A percentile compares a stretch with the other conserved stretches of the same genome.
Conservation (phyloP, 768 basidiomycete genomes). For the Stropharia rugosoannulata region DNA sequence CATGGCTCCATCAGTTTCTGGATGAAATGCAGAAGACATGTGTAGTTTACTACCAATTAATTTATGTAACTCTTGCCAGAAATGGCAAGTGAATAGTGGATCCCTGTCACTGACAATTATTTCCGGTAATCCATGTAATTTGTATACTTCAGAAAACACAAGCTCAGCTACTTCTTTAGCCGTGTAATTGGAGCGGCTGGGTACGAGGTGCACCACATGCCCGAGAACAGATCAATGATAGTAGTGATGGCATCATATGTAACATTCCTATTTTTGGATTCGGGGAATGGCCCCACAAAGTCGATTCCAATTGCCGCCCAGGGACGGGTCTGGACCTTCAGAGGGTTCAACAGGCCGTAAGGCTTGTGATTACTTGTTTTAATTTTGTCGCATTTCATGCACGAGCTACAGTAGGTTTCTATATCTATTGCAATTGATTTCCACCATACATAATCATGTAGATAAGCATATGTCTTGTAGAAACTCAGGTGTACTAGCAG, state of each 20-base stretch:
- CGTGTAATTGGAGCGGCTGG: background rate
- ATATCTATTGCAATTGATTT: slow-evolving; percentile 4
- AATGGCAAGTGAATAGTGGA: slow-evolving; percentile 6
- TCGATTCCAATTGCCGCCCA: slow-evolving; percentile 13
- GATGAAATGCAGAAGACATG: slow-evolving; percentile 13
- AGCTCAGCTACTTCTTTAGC: slow-evolving; percentile 8
- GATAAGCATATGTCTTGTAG: slow-evolving; percentile 5
- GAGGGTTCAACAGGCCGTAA: slow-evolving; percentile 12
- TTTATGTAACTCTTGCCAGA: slow-evolving; percentile 4
- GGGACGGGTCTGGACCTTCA: slow-evolving; percentile 5
- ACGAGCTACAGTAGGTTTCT: slow-evolving; percentile 2
- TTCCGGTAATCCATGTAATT: slow-evolving; percentile 5
- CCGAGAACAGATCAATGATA: slow-evolving; percentile 1
- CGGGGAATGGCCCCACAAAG: slow-evolving; percentile 9
- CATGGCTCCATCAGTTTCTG: slow-evolving; percentile 9
- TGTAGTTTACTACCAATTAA: slow-evolving; percentile 2
- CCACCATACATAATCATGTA: slow-evolving; percentile 8
- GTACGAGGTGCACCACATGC: slow-evolving; percentile 9
- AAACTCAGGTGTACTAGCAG: slow-evolving; percentile 3
- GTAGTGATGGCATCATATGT: slow-evolving; percentile 4
- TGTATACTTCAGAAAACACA: slow-evolving; percentile 6
- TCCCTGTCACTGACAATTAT: slow-evolving; percentile 6
- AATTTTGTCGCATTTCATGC: slow-evolving; percentile 4
- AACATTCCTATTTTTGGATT: slow-evolving; percentile 6
- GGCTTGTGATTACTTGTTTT: slow-evolving; percentile 7